Evolutionary conservation across 768 basidiomycete genomes (phyloP).

Genomic region (Boletellus emodensis): DNA sequence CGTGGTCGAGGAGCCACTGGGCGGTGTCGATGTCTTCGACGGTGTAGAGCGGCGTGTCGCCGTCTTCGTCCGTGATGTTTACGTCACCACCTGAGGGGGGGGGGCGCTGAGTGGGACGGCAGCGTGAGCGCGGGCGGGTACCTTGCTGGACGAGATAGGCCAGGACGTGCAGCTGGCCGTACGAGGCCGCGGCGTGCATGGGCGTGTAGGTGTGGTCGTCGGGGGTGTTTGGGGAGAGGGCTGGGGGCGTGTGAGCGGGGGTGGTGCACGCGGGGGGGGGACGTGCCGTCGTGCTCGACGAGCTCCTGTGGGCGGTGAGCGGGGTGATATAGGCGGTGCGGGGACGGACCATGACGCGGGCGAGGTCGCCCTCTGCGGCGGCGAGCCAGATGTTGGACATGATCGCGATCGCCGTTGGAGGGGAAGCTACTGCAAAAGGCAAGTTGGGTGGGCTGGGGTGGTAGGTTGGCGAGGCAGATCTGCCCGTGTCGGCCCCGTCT

Average conservation of each 20-base stretch:
- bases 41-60: slow-evolving; percentile 89
- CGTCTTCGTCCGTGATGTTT: slow-evolving; percentile 80
- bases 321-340: not conserved
- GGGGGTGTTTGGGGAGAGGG: slow-evolving; percentile 64
- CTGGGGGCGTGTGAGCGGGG: slow-evolving; percentile 30
- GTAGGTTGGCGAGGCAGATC: too few relatives aligned
- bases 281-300: slow-evolving; percentile 56
- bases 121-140: slow-evolving; percentile 18
- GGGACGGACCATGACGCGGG: slow-evolving; percentile 61
- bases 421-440: slow-evolving; percentile 17
- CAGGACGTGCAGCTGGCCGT: slow-evolving; percentile 73
- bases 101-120: not conserved
- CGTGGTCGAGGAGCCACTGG: slow-evolving; percentile 71
- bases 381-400: slow-evolving; percentile 86
- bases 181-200: slow-evolving; percentile 94
- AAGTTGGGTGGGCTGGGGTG: slow-evolving; percentile 14
- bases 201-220: slow-evolving; percentile 78
- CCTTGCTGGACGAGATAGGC: slow-evolving; percentile 75
- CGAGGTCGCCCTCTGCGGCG: slow-evolving; percentile 83
- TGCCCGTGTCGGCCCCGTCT: slow-evolving; percentile 23
- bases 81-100: slow-evolving; percentile 69
- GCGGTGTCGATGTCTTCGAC: slow-evolving; percentile 82
- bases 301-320: slow-evolving; percentile 42
- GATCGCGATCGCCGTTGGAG: slow-evolving; percentile 22
- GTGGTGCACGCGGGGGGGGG: slow-evolving; percentile 5